Base-by-base conservation (phyloP, 768 basidiomycete species). In the Pisolithus marmoratus region DNA sequence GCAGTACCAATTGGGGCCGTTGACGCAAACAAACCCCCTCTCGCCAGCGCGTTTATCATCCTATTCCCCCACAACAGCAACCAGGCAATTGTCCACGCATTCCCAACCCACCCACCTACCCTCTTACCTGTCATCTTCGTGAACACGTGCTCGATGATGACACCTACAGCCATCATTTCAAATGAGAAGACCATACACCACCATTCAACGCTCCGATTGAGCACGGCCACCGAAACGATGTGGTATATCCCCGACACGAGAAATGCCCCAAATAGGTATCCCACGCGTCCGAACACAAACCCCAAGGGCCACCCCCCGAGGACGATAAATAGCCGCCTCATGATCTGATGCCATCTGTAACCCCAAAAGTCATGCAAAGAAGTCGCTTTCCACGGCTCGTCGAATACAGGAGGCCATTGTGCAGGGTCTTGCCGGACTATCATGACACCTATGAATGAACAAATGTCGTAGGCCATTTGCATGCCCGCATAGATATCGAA, bases 181-280 rank as follows among this genome's bases (percentile, higher is more conserved):
- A 85, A 87, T 54, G 77, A 80, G 1, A 75, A 72, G 0, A 69
- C 61, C 38, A 80, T 70, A 31, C 58, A 50, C 54, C 51, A 48
- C n/a, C 76, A 67, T 26, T 82, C 78, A 1, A 70, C 65, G 6
- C 73, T 76, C 5, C 65, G 62, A 2, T 77, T 75, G 71, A 82
- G 70, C 0, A 76, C 73, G 72, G 77, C 79, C 44, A 79, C 44
- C 7, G 74, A 74, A 5, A 76, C 41, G 49, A 79, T 70, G 53
- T 87, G 86, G 14, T 84, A 59, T 8, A 82, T 34, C 2, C 72
- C 83, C 0, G 85, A 87, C 5, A 76, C 60, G 1, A 78, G 52
- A 60, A 87, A 87, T 5, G 75, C 73, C 8, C 83, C 82, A 1
- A 86, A 42, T 2, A 85, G 65, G 1, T 64, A 69, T 2, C 79